Conservation (phyloP, 1,139 yeast genomes). For the Petasospora rhodanensis region DNA sequence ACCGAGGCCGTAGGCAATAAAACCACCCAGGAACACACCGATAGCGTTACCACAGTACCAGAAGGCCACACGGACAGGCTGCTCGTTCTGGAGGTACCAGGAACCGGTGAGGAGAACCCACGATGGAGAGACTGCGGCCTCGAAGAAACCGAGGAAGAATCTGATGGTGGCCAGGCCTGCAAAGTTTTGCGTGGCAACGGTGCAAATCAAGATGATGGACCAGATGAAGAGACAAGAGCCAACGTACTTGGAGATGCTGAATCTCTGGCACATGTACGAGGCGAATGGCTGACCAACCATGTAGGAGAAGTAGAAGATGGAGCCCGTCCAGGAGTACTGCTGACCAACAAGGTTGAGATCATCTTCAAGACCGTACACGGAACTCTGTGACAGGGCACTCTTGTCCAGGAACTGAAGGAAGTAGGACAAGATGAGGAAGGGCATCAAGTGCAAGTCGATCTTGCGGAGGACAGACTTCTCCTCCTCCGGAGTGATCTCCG, state of each 20-base stretch:
- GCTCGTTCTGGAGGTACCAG: slow-evolving; percentile 51
- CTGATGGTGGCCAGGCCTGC: slow-evolving; percentile 23
- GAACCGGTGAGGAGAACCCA: slow-evolving; percentile 49
- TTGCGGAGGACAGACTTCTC: slow-evolving; percentile 6
- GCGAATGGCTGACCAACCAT: slow-evolving; percentile 4
- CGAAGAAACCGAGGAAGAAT: slow-evolving; percentile 43
- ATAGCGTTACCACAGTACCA: slow-evolving; percentile 52
- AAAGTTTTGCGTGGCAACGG: slow-evolving; percentile 32
- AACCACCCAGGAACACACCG: slow-evolving; percentile 36
- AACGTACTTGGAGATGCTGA: slow-evolving; percentile 2
- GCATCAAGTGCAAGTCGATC: slow-evolving; percentile 5
- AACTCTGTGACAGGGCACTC: slow-evolving; percentile 2
- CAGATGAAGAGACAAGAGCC: slow-evolving; percentile 26
- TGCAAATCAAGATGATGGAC: slow-evolving; percentile 42
- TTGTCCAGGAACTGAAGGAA: slow-evolving; percentile 7
- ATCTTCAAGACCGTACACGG: slow-evolving; percentile 3
- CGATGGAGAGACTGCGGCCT: slow-evolving; percentile 47
- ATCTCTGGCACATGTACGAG: slow-evolving; percentile 4
- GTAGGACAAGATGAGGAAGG: slow-evolving; percentile 4
- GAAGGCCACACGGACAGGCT: slow-evolving; percentile 36
- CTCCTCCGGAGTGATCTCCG: slow-evolving; percentile 6
- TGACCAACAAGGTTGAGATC: slow-evolving; percentile 4
- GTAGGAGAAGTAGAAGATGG: slow-evolving; percentile 7
- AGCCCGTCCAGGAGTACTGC: slow-evolving; percentile 7
- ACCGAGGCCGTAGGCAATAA: slow-evolving; percentile 46